A percentile compares a stretch with the other conserved stretches of the same genome.
Conservation (phyloP, 305 asterid genomes). For the Fraxinus paxiana region DNA sequence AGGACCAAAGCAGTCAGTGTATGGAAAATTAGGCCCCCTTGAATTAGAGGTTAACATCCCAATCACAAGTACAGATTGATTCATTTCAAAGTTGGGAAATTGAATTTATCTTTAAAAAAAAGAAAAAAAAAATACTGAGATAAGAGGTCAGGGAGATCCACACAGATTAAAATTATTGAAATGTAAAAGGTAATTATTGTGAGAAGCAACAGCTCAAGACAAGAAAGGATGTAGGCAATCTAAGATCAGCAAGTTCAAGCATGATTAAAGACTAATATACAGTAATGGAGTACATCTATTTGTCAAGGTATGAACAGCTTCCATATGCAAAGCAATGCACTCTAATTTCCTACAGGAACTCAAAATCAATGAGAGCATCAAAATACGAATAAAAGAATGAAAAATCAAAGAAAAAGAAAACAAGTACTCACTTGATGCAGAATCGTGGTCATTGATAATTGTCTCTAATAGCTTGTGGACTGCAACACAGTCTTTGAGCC, state of each 20-base stretch:
- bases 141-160: background rate
- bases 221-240: background rate
- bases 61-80: background rate
- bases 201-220: background rate
- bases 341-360: background rate
- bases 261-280: background rate
- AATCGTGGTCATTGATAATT: conserved; percentile 54
- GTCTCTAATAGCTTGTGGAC: conserved; percentile 64
- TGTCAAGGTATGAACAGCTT: background rate
- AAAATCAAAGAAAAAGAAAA: background rate
- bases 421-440: conserved; percentile 62
- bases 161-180: background rate
- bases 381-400: background rate
- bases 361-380: background rate
- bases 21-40: background rate
- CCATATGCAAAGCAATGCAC: background rate
- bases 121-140: background rate
- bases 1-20: background rate
- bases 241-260: background rate
- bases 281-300: background rate
- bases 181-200: background rate
- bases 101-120: background rate
- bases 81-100: background rate
- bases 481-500: conserved; percentile 60
- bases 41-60: background rate